A percentile compares a stretch with the other conserved stretches of the same genome.
Evolutionary conservation across 2,329 filamentous ascomycete species (phyloP).

Genomic region (Aspergillus thermomutatus): DNA sequence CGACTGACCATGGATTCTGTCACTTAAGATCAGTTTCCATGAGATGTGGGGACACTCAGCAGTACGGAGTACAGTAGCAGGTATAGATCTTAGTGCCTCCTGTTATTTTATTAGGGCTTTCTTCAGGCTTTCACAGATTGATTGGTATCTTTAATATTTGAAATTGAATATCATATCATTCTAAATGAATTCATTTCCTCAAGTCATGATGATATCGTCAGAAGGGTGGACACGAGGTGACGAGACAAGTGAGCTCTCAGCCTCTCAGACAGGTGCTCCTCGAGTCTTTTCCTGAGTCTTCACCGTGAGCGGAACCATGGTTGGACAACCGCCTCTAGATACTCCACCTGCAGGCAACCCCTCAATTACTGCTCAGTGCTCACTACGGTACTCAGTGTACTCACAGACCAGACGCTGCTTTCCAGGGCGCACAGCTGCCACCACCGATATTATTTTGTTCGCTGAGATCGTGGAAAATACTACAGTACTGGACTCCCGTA

Average conservation of each 20-base stretch:
- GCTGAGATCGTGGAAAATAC: background rate
- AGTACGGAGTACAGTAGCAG: background rate
- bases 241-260: conserved; percentile 14
- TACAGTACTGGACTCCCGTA: background rate
- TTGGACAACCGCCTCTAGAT: conserved; percentile 9
- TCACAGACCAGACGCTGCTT: background rate
- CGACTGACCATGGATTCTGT: background rate
- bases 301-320: conserved; percentile 18
- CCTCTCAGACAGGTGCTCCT: too few relatives aligned
- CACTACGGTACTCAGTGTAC: background rate
- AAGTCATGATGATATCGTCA: background rate
- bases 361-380: conserved; percentile 10
- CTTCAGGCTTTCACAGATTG: background rate
- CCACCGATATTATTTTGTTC: background rate
- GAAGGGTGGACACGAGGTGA: conserved; percentile 15
- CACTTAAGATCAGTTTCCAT: background rate
- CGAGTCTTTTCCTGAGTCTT: conserved; percentile 10
- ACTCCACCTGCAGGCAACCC: conserved; percentile 17
- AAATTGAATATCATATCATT: background rate
- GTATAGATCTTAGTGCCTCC: background rate
- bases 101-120: background rate
- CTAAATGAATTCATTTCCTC: background rate
- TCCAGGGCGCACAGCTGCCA: background rate
- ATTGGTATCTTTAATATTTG: background rate
- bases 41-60: background rate